These are phyloP conservation scores for Calonectria crousiana DNA, from an alignment of 2,329 filamentous ascomycete genomes.

Conservation along the genomic window DNA sequence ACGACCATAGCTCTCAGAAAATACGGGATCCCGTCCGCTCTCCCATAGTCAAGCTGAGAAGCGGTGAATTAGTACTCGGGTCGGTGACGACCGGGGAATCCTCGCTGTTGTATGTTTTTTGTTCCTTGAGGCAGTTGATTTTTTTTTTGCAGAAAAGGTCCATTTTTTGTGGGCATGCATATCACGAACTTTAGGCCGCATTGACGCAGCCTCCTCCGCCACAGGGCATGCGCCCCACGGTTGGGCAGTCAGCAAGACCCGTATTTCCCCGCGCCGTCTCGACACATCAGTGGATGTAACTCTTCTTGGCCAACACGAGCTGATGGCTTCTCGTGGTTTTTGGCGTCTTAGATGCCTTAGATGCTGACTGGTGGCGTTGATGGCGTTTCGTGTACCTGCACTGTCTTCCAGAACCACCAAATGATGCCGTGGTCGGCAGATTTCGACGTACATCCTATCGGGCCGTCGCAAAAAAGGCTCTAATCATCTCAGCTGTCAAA, in stretches of 20 bases:
- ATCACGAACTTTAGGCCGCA: not conserved
- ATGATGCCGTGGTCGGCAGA: not conserved
- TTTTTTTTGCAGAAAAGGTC: not conserved
- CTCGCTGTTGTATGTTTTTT: not conserved
- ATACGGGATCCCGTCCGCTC: not conserved
- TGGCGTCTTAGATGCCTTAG: too few species aligned
- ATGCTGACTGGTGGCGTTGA: not conserved
- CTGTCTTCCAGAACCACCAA: not conserved
- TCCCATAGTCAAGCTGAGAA: not conserved
- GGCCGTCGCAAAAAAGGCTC: not conserved
- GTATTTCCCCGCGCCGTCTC: not conserved
- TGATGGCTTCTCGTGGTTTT: not conserved
- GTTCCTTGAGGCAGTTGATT: not conserved
- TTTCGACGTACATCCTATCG: too few species aligned
- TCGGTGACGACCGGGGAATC: conserved; percentile 3
- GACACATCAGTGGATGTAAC: not conserved
- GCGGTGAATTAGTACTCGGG: conserved; percentile 3
- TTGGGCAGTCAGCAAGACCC: not conserved
- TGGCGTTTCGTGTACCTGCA: not conserved
- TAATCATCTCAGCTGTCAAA: not conserved
- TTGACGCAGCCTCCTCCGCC: not conserved
- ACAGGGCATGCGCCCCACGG: not conserved
- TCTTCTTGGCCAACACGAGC: not conserved
- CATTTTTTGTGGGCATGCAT: not conserved
- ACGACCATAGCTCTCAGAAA: not conserved